Base-by-base conservation (phyloP, 345 rosid species). In the Carallia brachiata region DNA sequence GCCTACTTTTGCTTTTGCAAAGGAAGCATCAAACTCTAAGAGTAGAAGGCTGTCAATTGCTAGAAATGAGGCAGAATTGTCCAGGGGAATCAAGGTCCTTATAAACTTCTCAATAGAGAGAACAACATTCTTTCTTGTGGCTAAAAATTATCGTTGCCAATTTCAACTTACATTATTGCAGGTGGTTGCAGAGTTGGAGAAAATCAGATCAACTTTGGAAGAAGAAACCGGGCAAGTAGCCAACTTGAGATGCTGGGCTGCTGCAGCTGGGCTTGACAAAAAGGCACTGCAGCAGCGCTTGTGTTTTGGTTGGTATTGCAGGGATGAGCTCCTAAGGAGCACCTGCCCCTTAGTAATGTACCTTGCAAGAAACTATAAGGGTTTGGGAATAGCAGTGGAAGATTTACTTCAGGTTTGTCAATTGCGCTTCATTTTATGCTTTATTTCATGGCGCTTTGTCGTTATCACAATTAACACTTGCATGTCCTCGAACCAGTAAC, bases 311-410 rank as follows among this genome's bases (percentile, higher is more conserved):
- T 86, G 95, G 95, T 73, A 76, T 73, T 92, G 96, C 86, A 81
- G 86, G 84, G 90, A 90, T 62, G 91, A 86, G 81, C 82, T 92
- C 62, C 61, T 92, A 64, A 81, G 79, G 79, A 87, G 91, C 70
- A 77, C 90, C 30, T 84, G 82, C 72, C 76, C 90, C 48, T 75
- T 90, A 63, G 92, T 92, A 75, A 66, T 88, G 44, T 92, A 67
- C 76, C 81, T 92, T 73, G 85, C 98, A 40, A 82, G 92, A 83
- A 88, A 82, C 77, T 92, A 92, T 70, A 84, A 86, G 77, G 91
- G 92, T 55, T 69, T 84, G 39, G 91, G 91, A 74, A 70, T 92
- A 61, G 86, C 88, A 10, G 72, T 76, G 57, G 85, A 90, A 70
- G 96, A 90, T 82, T 70, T 92, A 52, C 75, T 88, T 70, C 96